Evolutionary conservation across 352 stramenopile species (phyloP).

Genomic region (Phytopythium litorale): DNA sequence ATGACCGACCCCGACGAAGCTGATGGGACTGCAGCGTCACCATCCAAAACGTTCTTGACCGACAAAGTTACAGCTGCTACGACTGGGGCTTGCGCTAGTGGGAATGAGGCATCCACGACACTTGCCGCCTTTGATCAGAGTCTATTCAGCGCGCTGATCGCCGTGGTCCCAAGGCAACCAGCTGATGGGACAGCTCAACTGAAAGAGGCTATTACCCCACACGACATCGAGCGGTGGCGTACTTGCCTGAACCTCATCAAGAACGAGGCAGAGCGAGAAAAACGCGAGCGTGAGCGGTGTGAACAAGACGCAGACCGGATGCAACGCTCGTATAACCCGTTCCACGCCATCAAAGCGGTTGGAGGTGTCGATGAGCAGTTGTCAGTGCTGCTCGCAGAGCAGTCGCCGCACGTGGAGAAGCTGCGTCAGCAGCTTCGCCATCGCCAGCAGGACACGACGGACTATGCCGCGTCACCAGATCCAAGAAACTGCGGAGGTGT

Average conservation of each 20-base stretch:
- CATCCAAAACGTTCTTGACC: conserved; percentile 52
- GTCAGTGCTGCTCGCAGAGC: conserved; percentile 21
- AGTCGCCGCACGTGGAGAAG: conserved; percentile 17
- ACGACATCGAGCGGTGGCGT: neutral
- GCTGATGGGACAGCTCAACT: neutral
- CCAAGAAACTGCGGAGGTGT: neutral
- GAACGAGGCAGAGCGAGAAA: conserved; percentile 33
- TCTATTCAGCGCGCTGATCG: neutral
- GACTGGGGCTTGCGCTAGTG: neutral
- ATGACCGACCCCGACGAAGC: conserved; percentile 7
- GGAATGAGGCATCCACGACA: neutral
- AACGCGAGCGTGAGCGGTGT: conserved; percentile 9
- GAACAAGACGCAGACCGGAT: conserved; percentile 15
- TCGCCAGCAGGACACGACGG: conserved; percentile 42
- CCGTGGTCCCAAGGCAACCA: neutral
- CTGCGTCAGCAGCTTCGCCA: conserved; percentile 43
- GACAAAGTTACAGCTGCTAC: conserved; percentile 12
- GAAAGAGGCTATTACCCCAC: neutral
- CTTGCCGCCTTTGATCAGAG: neutral
- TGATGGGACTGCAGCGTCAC: conserved; percentile 10
- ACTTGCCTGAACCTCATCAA: conserved; percentile 34
- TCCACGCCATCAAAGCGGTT: conserved; percentile 42
- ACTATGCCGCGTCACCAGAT: neutral
- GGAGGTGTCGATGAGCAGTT: conserved; percentile 53
- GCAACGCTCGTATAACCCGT: conserved; percentile 44